Evolutionary conservation across 164 flowering plant genomes (phyloP).

Genomic region (Buxus sempervirens): DNA sequence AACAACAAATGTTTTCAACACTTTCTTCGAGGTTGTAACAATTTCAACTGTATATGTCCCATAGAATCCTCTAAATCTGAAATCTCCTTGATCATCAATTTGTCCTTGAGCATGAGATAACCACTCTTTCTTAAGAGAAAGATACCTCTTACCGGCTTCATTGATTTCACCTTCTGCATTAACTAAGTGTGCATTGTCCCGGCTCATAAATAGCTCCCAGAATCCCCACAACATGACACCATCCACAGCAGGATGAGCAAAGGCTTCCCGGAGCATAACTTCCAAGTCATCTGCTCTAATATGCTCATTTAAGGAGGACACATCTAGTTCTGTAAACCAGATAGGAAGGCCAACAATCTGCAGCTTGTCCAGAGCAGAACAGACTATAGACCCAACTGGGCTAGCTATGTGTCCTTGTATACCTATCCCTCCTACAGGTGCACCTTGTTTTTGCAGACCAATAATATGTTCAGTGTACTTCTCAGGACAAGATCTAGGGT

Average conservation of each 20-base stretch:
- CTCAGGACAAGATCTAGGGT: constrained; percentile 71
- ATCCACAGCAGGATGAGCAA: constrained; percentile 88
- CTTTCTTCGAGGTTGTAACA: constrained; percentile 25
- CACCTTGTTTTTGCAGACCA: constrained; percentile 76
- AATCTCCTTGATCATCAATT: constrained; percentile 52
- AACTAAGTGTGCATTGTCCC: constrained; percentile 69
- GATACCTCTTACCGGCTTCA: constrained; percentile 71
- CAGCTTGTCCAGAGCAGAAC: constrained; percentile 72
- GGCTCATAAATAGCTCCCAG: constrained; percentile 95
- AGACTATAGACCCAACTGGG: constrained; percentile 79
- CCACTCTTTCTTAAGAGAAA: constrained; percentile 75
- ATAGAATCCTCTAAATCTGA: constrained; percentile 76
- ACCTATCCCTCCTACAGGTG: constrained; percentile 89
- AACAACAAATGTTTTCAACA: constrained; percentile 60
- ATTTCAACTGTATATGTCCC: constrained; percentile 62
- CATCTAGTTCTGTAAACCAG: constrained; percentile 96
- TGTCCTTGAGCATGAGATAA: constrained; percentile 56
- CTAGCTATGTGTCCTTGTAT: constrained; percentile 84
- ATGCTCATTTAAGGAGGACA: constrained; percentile 71
- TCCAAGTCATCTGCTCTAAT: constrained; percentile 91
- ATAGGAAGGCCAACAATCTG: constrained; percentile 86
- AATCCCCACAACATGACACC: constrained; percentile 96
- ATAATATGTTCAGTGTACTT: constrained; percentile 75
- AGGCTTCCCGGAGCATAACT: constrained; percentile 88
- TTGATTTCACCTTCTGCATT: constrained; percentile 87